Base-by-base conservation (phyloP, 2,329 filamentous ascomycete species). In the Aphanoascus verrucosus region DNA sequence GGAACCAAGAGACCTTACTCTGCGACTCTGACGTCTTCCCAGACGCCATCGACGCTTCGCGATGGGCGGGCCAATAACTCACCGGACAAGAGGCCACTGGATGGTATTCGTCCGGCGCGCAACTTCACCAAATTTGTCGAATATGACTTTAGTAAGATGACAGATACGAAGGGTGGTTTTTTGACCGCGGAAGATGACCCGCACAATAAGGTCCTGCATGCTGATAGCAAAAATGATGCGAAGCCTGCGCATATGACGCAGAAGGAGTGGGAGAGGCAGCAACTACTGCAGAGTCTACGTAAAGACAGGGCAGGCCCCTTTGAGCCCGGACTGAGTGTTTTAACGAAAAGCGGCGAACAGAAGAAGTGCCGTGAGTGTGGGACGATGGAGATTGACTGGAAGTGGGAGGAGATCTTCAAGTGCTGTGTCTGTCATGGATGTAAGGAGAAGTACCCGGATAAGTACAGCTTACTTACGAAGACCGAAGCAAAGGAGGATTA, bases 101-200 rank as follows among this genome's bases (percentile, higher is more conserved):
- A 76, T 44, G 67, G 72, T 4, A 83, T 94, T 48, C 83, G 82
- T 53, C 85, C 91, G 0, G 87, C 88, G 38, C 81, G 83, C 63
- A 96, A 94, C 64, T 96, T 97, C 61, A 82, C 86, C 56, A 91
- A 93, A 67, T 97, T 86, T 66, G 90, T 98, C 64, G 93, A 98
- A 65, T 97, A 96, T 72, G 93, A 98, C 69, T 93, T 98, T 71
- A 91, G 86, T 66, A 86, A 91, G 71, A 97, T 98, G 89, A 94
- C 85, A 5, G 93, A 98, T 68, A 97, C 91, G 0, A 96, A 96
- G 66, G 93, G 93, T 57, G 93, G 93, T 0, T 98, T 98, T 69
- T 71, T 98, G 59, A 86, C 85, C n/a, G 79, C 81, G 0, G 86
- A 91, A 57, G 93, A 98, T 65, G 93, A 98, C 68, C 93, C 93